Evolutionary conservation across 106 monocot genomes (phyloP), one percentile per base, ranked within the genome.

Genomic region (Dendrobium nobile): DNA sequence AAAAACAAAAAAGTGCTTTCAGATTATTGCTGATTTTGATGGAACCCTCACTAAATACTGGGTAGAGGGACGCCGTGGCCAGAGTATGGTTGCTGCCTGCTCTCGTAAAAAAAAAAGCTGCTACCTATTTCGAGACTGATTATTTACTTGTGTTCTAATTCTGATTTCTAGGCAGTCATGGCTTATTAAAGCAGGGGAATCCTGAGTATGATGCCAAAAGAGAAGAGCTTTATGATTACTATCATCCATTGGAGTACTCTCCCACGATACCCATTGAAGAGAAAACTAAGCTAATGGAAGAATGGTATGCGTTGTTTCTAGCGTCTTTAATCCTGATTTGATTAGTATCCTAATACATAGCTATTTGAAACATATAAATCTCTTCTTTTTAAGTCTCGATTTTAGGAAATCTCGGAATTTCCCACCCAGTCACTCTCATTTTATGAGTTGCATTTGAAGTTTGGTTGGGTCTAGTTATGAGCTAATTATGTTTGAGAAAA

Each of bases 1-100:
- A 41, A 13, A 73, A 41, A 42, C 3, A 15, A 27, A 40, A 73
- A 41, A 13, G 41, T 43, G 72, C 22, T 48, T 77, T 82, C 56
- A 94, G 88, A 89, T 94, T 48, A 94, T 91, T 80, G 91, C 94
- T 9, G 94, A 94, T 79, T 94, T 94, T 77, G 94, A 91, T 65
- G 89, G 91, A 6, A 91, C 91, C 18, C 89, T 91, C 6, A 91
- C 94, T 16, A 84, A 85, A 86, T 94, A 90, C 64, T 91, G 89
- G 89, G 77, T 82, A 64, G 79, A 88, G 56, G 94, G 94, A n/a
- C 27, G 78, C 77, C 89, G 94, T 27, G 94, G 94, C 27, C 94
- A 91, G 84, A 89, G 91, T 94, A 85, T 45, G 87, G 8, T 19
- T 68, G 19, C 9, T 64, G 13, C 3, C 0, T 18, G 42, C 2